A percentile compares a stretch with the other conserved stretches of the same genome.
Conservation (phyloP, 164 flowering plant species). For the Nelumbo lutea region DNA sequence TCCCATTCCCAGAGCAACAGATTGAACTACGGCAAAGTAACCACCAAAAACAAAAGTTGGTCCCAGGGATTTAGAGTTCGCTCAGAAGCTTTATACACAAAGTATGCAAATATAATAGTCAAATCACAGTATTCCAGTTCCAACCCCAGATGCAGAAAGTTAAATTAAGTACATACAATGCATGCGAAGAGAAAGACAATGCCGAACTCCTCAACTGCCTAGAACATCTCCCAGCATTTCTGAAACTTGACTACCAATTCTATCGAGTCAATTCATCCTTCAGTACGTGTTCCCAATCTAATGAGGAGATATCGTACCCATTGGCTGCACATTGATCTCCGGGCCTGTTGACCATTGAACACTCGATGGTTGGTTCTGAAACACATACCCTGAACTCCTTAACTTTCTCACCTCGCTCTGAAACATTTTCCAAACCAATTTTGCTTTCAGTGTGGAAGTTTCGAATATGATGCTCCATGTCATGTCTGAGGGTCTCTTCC, state of each 20-base stretch:
- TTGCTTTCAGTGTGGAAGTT: conserved; percentile 7
- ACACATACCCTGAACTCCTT: conserved; percentile 12
- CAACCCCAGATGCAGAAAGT: too few species aligned
- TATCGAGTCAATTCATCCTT: conserved; percentile 40
- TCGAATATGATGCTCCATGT: background rate
- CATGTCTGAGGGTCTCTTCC: conserved; percentile 1
- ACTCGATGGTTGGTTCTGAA: conserved; percentile 8
- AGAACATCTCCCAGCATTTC: too few species aligned
- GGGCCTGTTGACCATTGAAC: conserved; percentile 5
- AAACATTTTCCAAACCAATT: conserved; percentile 2
- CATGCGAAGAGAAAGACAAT: too few species aligned
- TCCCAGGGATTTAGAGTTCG: too few species aligned
- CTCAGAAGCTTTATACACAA: too few species aligned
- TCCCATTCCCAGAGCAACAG: too few species aligned
- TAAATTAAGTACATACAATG: too few species aligned
- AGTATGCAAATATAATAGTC: too few species aligned
- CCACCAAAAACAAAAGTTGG: too few species aligned
- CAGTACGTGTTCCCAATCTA: conserved; percentile 77
- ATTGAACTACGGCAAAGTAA: too few species aligned
- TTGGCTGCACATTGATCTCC: conserved; percentile 21
- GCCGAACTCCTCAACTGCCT: too few species aligned
- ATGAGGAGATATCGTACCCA: conserved; percentile 35
- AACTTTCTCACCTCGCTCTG: background rate
- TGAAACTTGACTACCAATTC: conserved; percentile 1
- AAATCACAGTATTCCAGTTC: too few species aligned